phyloP scores from a whole-genome alignment of 2,329 filamentous ascomycete genomes.

The Cordyceps farinosa region DNA sequence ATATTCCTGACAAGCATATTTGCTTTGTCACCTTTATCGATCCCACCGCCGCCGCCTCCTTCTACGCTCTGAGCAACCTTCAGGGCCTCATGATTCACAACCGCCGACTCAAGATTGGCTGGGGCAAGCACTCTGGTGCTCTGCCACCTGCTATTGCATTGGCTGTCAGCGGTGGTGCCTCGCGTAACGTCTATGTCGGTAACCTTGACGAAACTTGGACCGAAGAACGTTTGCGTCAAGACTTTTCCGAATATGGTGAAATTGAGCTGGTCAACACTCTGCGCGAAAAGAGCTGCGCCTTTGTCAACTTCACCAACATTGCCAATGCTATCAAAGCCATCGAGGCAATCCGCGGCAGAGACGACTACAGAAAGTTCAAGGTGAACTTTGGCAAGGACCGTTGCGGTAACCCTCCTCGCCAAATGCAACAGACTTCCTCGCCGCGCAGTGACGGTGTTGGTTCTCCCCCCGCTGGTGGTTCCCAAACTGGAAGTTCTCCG shows the following conservation, averaged over 20 bases:
- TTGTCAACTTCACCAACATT: slow-evolving; percentile 99
- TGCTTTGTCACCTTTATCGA: slow-evolving; percentile 99
- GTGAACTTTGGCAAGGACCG: slow-evolving; percentile 99
- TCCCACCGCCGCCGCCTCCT: slow-evolving; percentile 93
- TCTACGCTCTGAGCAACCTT: slow-evolving; percentile 95
- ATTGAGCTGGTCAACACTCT: slow-evolving; percentile 96
- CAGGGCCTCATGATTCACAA: slow-evolving; percentile 99
- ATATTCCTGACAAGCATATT: slow-evolving; percentile 99
- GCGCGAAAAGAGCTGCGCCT: slow-evolving; percentile 97
- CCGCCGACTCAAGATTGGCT: slow-evolving; percentile 93
- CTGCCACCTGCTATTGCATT: slow-evolving; percentile 93
- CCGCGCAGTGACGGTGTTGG: slow-evolving; percentile 60
- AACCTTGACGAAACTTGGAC: slow-evolving; percentile 97
- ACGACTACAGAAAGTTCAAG: slow-evolving; percentile 98
- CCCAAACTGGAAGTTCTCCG: slow-evolving; percentile 56
- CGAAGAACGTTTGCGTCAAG: slow-evolving; percentile 89
- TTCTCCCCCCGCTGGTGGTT: slow-evolving; percentile 57
- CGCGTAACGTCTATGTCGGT: slow-evolving; percentile 97
- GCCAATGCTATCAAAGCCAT: slow-evolving; percentile 99
- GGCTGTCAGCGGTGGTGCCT: slow-evolving; percentile 92
- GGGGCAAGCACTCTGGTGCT: slow-evolving; percentile 98
- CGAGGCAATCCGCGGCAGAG: slow-evolving; percentile 87
- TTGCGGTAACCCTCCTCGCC: slow-evolving; percentile 92
- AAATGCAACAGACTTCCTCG: slow-evolving; percentile 66
- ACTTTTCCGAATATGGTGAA: slow-evolving; percentile 96